Percentiles rank a stretch among this genome's conserved stretches.
phyloP scores from a whole-genome alignment of 2,329 filamentous ascomycete species.

The Aspergillus chevalieri region DNA sequence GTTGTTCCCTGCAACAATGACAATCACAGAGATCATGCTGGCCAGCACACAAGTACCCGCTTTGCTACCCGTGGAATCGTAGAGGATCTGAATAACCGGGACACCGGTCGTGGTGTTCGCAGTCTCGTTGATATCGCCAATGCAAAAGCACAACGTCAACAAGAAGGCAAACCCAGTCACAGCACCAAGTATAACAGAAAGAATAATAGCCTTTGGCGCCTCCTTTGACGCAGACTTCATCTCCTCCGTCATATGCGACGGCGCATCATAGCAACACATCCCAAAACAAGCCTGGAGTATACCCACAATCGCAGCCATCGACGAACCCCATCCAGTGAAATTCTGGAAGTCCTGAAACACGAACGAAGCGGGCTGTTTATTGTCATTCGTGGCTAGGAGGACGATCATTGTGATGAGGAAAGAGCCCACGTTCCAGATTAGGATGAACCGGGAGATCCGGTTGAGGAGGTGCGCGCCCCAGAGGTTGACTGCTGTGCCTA shows the following conservation, averaged over 20 bases:
- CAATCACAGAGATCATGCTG: constrained; percentile 42
- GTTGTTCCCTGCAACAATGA: constrained; percentile 36
- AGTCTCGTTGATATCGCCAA: constrained; percentile 43
- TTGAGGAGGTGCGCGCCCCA: constrained; percentile 48
- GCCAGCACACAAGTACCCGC: constrained; percentile 39
- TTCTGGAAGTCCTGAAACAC: constrained; percentile 53
- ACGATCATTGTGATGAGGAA: constrained; percentile 49
- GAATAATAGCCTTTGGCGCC: constrained; percentile 43
- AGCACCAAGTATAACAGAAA: constrained; percentile 39
- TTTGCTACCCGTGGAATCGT: constrained; percentile 39
- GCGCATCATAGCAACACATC: constrained; percentile 48
- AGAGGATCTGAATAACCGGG: constrained; percentile 48
- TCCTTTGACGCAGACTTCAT: constrained; percentile 47
- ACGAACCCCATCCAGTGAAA: constrained; percentile 46
- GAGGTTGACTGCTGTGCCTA: constrained; percentile 45
- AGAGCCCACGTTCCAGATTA: constrained; percentile 50
- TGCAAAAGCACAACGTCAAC: constrained; percentile 45
- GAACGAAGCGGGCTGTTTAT: constrained; percentile 50
- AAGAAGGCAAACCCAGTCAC: constrained; percentile 44
- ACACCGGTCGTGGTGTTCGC: constrained; percentile 42
- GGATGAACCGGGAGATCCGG: constrained; percentile 44
- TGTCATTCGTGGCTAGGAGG: constrained; percentile 48
- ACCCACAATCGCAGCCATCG: constrained; percentile 49
- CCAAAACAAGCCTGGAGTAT: constrained; percentile 51
- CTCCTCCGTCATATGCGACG: constrained; percentile 52